These are phyloP conservation scores for Mycena vulgaris DNA, from an alignment of 768 basidiomycete species.

Conservation along the genomic window DNA sequence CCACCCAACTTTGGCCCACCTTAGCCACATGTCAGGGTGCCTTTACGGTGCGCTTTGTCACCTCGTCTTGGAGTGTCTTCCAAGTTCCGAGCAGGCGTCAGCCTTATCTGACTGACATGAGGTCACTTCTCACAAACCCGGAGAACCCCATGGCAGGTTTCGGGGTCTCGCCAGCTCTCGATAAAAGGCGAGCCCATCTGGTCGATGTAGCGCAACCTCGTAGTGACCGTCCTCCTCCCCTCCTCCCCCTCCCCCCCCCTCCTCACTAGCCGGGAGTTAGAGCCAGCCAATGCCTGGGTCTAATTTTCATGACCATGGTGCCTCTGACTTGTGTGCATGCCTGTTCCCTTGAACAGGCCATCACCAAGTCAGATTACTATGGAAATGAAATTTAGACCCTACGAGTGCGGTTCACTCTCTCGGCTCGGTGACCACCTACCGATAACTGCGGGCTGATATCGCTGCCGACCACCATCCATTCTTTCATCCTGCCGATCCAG, in stretches of 20 bases:
- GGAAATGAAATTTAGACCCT: slow-evolving; percentile 25
- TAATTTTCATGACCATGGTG: slow-evolving; percentile 11
- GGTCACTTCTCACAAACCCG: neutral
- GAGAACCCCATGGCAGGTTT: neutral
- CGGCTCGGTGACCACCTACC: neutral
- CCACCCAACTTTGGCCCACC: neutral
- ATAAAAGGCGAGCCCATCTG: neutral
- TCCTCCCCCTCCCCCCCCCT: neutral
- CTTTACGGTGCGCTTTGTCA: neutral
- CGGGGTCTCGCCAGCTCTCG: neutral
- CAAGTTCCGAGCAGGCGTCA: neutral
- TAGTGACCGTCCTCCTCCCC: neutral
- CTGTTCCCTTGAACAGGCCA: slow-evolving; percentile 7
- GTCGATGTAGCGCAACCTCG: too few relatives aligned
- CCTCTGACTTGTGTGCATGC: neutral
- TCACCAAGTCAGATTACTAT: slow-evolving; percentile 20
- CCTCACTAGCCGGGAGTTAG: neutral
- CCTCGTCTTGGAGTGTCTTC: neutral
- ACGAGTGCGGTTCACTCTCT: neutral
- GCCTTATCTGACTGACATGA: neutral
- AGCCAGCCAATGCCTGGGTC: neutral
- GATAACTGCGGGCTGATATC: neutral
- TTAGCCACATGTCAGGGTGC: neutral
- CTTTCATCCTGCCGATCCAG: neutral
- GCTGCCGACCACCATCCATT: neutral